Conservation (phyloP, 2,329 filamentous ascomycete species). For the Botrytis aclada region DNA sequence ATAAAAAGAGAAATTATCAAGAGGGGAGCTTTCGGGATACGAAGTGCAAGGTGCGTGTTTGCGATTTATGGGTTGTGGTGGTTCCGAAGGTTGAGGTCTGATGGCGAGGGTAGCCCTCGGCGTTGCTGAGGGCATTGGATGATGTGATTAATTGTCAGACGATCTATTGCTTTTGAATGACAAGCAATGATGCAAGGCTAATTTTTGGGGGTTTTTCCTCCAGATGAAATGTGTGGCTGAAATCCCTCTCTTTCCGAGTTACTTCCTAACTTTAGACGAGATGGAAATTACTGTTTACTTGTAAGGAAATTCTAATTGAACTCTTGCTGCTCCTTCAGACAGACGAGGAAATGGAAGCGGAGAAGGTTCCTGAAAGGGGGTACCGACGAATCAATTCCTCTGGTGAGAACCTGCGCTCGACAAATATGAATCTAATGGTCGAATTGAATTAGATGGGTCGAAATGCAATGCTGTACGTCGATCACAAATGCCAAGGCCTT, state of each 20-base stretch:
- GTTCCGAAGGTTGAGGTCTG: constrained; percentile 29
- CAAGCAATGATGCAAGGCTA: background rate
- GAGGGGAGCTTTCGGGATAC: constrained; percentile 26
- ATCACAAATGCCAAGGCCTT: constrained; percentile 9
- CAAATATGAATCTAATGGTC: constrained; percentile 1
- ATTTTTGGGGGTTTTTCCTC: background rate
- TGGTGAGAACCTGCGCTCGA: background rate
- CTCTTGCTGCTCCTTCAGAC: background rate
- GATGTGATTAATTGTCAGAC: background rate
- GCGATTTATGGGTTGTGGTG: constrained; percentile 27
- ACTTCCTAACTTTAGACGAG: constrained; percentile 3
- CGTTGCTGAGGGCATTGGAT: constrained; percentile 35
- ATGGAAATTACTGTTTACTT: constrained; percentile 14
- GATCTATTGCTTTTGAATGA: background rate
- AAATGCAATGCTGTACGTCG: constrained; percentile 11
- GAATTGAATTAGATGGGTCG: background rate
- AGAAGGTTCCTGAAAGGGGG: background rate
- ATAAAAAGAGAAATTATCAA: constrained; percentile 24
- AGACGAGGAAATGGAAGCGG: constrained; percentile 5
- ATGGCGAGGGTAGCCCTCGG: constrained; percentile 32
- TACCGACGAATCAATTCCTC: constrained; percentile 3
- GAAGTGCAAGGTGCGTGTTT: constrained; percentile 35
- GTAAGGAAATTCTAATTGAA: background rate
- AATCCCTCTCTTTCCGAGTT: background rate
- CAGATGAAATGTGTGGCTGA: background rate